Evolutionary conservation across 805 yeast genomes (phyloP), one percentile per base, ranked within the genome.

Genomic region (Wickerhamomyces strasburgensis): DNA sequence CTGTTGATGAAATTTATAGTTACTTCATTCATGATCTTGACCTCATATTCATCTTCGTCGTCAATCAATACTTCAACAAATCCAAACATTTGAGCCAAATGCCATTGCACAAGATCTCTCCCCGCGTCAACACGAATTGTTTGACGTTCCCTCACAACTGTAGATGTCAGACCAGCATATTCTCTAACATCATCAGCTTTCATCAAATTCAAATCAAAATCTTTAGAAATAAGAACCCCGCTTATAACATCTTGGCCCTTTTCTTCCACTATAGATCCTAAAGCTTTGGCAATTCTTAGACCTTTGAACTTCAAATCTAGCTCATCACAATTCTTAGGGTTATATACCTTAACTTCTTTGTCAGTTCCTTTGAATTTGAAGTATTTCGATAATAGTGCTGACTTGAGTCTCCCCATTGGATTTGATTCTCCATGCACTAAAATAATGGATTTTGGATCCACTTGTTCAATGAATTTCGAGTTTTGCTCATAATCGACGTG

Each of bases 341-440:
- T 90, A 62, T 76, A 90, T 3, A 93, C 94, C 49, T 79, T 84
- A 9, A 89, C 89, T 57, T 93, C 98, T 33, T 84, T 78, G 14
- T 84, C 93, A 0, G 97, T 86, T 6, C 86, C 87, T 56, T 81
- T 87, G 35, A 84, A 68, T 34, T 78, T 74, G 3, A 87, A 72
- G 54, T 90, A 93, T 60, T 87, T 88, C 31, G 96, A 85, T 44
- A 89, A 63, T 27, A 93, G 67, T 0, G 98, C 98, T 19, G 96
- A 84, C 59, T 93, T 93, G 38, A 93, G 64, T 57, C 98, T 78
- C 39, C 98, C 98, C 98, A 93, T 93, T n/a, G 96, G 96, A 51
- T 86, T 88, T 3, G 93, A 79, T 54, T 93, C 99, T 10, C 99
- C 99, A 60, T 93, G 99, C 3, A 93, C 99, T 37, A 93, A 70